Conservation (phyloP, 768 basidiomycete genomes). For the Panellus pusillus region DNA sequence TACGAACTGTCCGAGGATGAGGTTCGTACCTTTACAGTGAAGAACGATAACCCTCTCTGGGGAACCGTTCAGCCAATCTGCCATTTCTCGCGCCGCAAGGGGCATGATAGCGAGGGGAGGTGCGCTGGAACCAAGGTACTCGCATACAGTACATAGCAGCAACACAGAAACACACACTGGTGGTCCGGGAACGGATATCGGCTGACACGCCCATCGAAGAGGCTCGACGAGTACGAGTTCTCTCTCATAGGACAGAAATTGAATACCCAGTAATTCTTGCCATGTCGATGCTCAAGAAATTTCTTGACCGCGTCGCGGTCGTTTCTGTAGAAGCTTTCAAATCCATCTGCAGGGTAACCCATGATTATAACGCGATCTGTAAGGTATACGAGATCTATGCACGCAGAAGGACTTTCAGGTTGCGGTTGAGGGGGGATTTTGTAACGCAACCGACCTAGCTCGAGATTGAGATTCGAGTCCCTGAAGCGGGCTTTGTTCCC, state of each 20-base stretch:
- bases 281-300: conserved; percentile 74
- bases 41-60: conserved; percentile 72
- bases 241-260: conserved; percentile 84
- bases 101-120: conserved; percentile 77
- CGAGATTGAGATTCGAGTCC: conserved; percentile 64
- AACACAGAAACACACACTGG: conserved; percentile 53
- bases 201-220: conserved; percentile 75
- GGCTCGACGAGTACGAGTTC: conserved; percentile 70
- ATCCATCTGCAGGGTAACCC: conserved; percentile 82
- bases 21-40: conserved; percentile 75
- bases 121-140: conserved; percentile 42
- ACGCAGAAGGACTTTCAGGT: background rate
- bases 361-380: conserved; percentile 76
- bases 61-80: conserved; percentile 66
- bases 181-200: conserved; percentile 91
- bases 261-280: conserved; percentile 82
- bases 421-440: background rate
- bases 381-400: conserved; percentile 60
- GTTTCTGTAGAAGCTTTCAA: conserved; percentile 83
- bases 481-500: conserved; percentile 77
- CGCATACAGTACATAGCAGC: background rate
- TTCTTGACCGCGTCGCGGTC: conserved; percentile 69
- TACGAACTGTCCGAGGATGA: background rate
- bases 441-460: conserved; percentile 70
- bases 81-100: conserved; percentile 73